These are phyloP conservation scores for Diospyros kaki DNA, from an alignment of 148 eudicot genomes.

Conservation along the genomic window DNA sequence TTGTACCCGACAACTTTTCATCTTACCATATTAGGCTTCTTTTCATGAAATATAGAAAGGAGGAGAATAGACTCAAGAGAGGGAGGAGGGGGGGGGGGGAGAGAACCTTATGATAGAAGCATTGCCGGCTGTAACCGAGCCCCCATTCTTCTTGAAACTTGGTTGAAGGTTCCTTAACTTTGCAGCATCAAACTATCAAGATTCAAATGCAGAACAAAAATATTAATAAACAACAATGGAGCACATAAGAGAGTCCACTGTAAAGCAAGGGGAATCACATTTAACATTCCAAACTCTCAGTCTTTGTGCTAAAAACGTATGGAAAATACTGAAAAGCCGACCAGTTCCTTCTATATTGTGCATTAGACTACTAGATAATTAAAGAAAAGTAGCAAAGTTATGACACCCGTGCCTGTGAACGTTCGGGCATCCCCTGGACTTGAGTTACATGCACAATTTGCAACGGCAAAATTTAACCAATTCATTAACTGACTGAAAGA, in stretches of 20 bases:
- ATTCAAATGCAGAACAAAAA: neutral
- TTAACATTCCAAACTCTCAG: neutral
- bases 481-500: neutral
- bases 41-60: neutral
- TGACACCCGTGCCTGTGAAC: neutral
- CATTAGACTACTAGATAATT: neutral
- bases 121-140: conserved; percentile 96
- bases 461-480: neutral
- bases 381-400: neutral
- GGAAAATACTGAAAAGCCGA: neutral
- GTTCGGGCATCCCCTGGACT: neutral
- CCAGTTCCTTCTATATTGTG: neutral
- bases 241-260: conserved; percentile 7
- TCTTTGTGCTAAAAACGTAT: neutral
- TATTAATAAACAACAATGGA: neutral
- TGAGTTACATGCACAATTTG: neutral
- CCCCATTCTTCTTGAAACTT: conserved; percentile 74
- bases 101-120: conserved; percentile 88
- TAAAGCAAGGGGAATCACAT: neutral
- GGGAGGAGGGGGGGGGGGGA: neutral
- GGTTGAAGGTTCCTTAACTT: conserved; percentile 82
- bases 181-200: conserved; percentile 70
- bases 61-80: neutral
- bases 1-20: too few relatives aligned
- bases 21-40: too few relatives aligned